Conservation (phyloP, 768 basidiomycete genomes). For the Suillus discolor region DNA sequence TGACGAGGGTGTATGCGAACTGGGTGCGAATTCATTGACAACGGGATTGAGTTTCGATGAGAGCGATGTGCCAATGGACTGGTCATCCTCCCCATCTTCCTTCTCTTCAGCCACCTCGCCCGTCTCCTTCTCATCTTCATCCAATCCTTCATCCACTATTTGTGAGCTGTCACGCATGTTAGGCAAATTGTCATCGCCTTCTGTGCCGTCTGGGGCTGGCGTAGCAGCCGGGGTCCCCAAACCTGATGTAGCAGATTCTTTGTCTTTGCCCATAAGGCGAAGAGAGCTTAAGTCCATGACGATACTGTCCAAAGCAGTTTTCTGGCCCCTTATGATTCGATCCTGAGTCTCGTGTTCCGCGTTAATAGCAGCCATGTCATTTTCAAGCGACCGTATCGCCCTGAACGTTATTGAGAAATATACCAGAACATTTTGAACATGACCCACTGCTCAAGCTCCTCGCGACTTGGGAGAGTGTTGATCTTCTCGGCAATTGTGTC, state of each 20-base stretch:
- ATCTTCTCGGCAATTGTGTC: slow-evolving; percentile 83
- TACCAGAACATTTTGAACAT: background rate
- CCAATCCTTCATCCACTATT: slow-evolving; percentile 23
- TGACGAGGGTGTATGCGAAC: slow-evolving; percentile 29
- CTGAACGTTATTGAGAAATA: slow-evolving; percentile 36
- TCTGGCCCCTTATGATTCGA: slow-evolving; percentile 67
- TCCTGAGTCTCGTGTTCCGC: slow-evolving; percentile 76
- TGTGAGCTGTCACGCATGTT: slow-evolving; percentile 14
- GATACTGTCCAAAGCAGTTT: slow-evolving; percentile 65
- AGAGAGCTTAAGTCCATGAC: slow-evolving; percentile 62
- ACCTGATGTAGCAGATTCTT: slow-evolving; percentile 46
- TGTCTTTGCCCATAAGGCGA: slow-evolving; percentile 70
- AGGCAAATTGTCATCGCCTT: slow-evolving; percentile 19
- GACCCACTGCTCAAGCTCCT: slow-evolving; percentile 76
- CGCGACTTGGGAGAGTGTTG: slow-evolving; percentile 72
- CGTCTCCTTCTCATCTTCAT: slow-evolving; percentile 44
- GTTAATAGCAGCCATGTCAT: slow-evolving; percentile 75
- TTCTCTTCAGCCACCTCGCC: slow-evolving; percentile 44
- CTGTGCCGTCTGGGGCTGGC: slow-evolving; percentile 46
- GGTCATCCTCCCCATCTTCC: slow-evolving; percentile 40
- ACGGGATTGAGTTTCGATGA: slow-evolving; percentile 34
- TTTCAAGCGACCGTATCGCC: slow-evolving; percentile 68
- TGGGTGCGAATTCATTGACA: slow-evolving; percentile 36
- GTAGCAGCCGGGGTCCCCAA: slow-evolving; percentile 45
- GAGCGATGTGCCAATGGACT: slow-evolving; percentile 30